phyloP scores from a whole-genome alignment of 257 asterid species.

The Marsdenia floribunda region DNA sequence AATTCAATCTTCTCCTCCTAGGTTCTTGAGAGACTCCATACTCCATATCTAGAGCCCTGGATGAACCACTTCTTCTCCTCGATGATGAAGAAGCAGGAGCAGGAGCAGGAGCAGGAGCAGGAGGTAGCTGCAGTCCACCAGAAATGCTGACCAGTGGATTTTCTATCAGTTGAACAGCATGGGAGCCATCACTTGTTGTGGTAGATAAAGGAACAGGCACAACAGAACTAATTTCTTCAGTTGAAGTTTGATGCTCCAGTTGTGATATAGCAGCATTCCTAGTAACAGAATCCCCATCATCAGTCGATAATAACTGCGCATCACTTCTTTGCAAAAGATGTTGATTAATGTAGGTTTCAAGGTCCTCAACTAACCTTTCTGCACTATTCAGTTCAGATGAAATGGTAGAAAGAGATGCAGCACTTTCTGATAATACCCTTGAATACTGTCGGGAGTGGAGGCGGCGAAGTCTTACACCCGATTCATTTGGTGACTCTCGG shows the following conservation, averaged over 20 bases:
- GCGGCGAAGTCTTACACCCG: constrained; percentile 28
- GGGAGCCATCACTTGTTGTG: constrained; percentile 32
- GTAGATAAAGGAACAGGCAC: constrained; percentile 36
- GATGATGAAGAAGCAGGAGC: constrained; percentile 22
- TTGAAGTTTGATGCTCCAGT: constrained; percentile 31
- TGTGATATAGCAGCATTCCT: constrained; percentile 29
- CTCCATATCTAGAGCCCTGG: constrained; percentile 23
- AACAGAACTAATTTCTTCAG: constrained; percentile 25
- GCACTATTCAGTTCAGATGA: constrained; percentile 69
- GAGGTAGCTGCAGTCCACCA: constrained; percentile 20
- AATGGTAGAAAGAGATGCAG: constrained; percentile 67
- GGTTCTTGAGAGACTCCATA: constrained; percentile 19
- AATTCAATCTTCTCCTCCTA: constrained; percentile 34
- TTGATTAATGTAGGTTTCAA: constrained; percentile 54
- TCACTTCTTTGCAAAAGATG: constrained; percentile 32
- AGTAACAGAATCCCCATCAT: constrained; percentile 30
- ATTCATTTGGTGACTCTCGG: constrained; percentile 31
- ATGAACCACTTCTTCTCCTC: constrained; percentile 23
- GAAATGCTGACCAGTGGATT: constrained; percentile 20
- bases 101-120: too few relatives aligned
- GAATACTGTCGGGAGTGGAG: constrained; percentile 56
- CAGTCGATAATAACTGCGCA: constrained; percentile 26
- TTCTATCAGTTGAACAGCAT: constrained; percentile 21
- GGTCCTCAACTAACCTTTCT: constrained; percentile 66
- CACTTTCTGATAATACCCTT: constrained; percentile 65